A percentile compares a stretch with the other conserved stretches of the same genome.
Conservation (phyloP, 768 basidiomycete genomes). For the Strobilomyces echinocephalus region DNA sequence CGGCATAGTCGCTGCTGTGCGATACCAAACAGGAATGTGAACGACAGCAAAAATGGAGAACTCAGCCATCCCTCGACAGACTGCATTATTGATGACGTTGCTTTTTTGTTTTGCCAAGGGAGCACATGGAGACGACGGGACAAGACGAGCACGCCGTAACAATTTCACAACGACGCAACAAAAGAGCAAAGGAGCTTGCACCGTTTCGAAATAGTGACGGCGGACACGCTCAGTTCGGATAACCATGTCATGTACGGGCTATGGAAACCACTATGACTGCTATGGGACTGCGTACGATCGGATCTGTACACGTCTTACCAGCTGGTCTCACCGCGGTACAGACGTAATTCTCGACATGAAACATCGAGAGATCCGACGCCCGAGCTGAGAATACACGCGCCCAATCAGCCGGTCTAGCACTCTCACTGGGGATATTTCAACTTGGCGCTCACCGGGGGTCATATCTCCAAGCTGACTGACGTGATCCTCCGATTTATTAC, state of each 20-base stretch:
- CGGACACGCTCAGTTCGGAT: not conserved
- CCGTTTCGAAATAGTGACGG: not conserved
- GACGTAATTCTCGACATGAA: too few species aligned
- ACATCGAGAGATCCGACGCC: too few species aligned
- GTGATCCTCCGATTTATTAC: too few species aligned
- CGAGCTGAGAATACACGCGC: too few species aligned
- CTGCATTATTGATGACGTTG: constrained; percentile 2
- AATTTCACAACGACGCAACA: not conserved
- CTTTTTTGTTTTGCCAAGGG: constrained; percentile 14
- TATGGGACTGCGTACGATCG: not conserved
- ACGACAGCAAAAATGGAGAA: constrained; percentile 20
- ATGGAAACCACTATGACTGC: constrained; percentile 1
- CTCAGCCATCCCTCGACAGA: constrained; percentile 13
- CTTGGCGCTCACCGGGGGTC: too few species aligned
- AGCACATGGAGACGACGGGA: not conserved
- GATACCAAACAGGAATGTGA: constrained; percentile 8
- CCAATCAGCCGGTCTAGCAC: too few species aligned
- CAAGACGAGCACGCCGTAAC: constrained; percentile 4
- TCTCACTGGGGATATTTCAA: too few species aligned
- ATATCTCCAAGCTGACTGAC: too few species aligned
- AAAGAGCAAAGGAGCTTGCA: not conserved
- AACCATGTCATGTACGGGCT: not conserved
- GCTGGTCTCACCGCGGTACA: not conserved
- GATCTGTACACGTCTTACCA: not conserved
- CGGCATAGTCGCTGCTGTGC: constrained; percentile 4